phyloP scores from a whole-genome alignment of 208 protist genomes.

The Acanthamoeba sp. region DNA sequence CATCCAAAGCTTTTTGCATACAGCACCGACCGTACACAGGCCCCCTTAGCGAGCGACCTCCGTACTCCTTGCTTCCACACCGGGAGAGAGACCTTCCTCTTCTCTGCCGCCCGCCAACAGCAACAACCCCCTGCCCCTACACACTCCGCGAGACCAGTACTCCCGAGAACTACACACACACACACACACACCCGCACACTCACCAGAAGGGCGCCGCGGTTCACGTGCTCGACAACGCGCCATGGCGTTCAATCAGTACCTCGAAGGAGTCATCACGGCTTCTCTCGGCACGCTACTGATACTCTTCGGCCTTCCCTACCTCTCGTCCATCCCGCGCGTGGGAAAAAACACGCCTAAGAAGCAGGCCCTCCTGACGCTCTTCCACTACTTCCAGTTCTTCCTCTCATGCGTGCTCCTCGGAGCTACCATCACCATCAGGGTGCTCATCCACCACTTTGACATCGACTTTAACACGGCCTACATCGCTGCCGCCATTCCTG shows the following conservation, averaged over 20 bases:
- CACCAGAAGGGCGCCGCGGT: too few species aligned
- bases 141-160: too few species aligned
- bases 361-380: conserved; percentile 47
- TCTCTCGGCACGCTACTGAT: conserved; percentile 14
- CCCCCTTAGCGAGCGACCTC: too few species aligned
- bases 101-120: too few species aligned
- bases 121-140: too few species aligned
- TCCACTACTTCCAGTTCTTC: conserved; percentile 68
- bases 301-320: conserved; percentile 63
- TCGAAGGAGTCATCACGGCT: conserved; percentile 40
- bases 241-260: conserved; percentile 62
- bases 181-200: too few species aligned
- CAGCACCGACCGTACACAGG: background rate
- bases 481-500: conserved; percentile 32
- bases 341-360: conserved; percentile 66
- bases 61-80: too few species aligned
- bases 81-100: too few species aligned
- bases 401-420: conserved; percentile 59
- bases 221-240: too few species aligned
- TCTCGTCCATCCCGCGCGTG: conserved; percentile 17
- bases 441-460: conserved; percentile 11
- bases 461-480: conserved; percentile 65
- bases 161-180: too few species aligned
- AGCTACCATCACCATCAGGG: conserved; percentile 4
- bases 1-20: background rate